Percentiles rank a stretch among this genome's conserved stretches.
phyloP scores from a whole-genome alignment of 176 grass and related monocot species.

The Rhynchospora pubera region DNA sequence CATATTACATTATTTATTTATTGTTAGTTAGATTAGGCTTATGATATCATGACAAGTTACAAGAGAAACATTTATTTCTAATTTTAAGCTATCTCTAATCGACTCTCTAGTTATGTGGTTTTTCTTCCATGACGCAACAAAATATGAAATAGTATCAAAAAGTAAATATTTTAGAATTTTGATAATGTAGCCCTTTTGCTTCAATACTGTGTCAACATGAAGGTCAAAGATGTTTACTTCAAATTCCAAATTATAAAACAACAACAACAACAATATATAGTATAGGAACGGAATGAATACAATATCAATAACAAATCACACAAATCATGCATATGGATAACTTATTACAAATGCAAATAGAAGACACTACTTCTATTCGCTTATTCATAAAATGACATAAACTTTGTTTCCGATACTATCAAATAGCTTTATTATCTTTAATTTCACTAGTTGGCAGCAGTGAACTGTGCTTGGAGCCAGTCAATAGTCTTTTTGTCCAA shows the following conservation, averaged over 20 bases:
- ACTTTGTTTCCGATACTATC: not conserved
- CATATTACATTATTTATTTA: too few relatives aligned
- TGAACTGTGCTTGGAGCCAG: slow-evolving; percentile 26
- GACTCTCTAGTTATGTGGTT: too few relatives aligned
- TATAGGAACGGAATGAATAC: not conserved
- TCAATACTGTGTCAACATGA: not conserved
- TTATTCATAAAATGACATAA: not conserved
- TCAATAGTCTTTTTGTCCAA: slow-evolving; percentile 21
- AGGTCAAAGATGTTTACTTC: not conserved
- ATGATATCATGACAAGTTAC: too few relatives aligned
- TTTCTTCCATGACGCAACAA: too few relatives aligned
- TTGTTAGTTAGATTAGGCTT: too few relatives aligned
- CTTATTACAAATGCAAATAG: slow-evolving; percentile 4
- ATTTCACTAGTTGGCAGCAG: not conserved
- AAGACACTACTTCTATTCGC: slow-evolving; percentile 3
- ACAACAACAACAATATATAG: not conserved
- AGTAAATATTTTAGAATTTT: too few relatives aligned
- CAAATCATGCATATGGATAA: not conserved
- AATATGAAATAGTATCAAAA: too few relatives aligned
- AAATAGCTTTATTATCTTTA: not conserved
- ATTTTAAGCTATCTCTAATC: too few relatives aligned
- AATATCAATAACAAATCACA: not conserved
- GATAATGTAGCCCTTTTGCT: too few relatives aligned
- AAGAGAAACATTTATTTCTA: too few relatives aligned
- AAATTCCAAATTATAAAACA: not conserved